These are phyloP conservation scores for Theobroma cacao DNA, from an alignment of 345 rosid genomes.

Conservation along the genomic window DNA sequence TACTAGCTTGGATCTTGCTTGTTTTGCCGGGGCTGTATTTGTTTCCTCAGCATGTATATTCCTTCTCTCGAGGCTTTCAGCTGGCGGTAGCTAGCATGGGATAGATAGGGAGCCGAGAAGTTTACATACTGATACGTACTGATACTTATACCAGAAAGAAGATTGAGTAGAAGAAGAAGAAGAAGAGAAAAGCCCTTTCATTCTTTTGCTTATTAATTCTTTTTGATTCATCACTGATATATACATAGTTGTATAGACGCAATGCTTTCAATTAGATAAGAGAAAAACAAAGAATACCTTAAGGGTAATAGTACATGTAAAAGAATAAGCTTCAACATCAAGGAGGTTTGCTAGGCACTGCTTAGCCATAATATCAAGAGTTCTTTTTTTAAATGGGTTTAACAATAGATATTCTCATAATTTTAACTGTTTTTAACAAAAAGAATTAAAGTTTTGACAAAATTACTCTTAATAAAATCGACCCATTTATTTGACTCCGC, in stretches of 20 bases:
- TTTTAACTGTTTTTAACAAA: too few relatives aligned
- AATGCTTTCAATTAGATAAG: background rate
- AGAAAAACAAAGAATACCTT: background rate
- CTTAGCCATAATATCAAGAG: too few relatives aligned
- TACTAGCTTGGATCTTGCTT: slow-evolving; percentile 59
- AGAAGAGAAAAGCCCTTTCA: background rate
- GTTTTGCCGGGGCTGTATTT: slow-evolving; percentile 61
- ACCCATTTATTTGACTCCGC: too few relatives aligned
- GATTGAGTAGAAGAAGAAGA: too few relatives aligned
- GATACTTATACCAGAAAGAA: too few relatives aligned
- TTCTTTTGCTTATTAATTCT: background rate
- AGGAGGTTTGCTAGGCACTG: background rate
- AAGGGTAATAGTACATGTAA: background rate
- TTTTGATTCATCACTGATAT: background rate
- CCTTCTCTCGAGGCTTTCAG: slow-evolving; percentile 55
- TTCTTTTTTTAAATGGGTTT: too few relatives aligned
- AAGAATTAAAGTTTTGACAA: too few relatives aligned
- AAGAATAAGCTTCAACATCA: background rate
- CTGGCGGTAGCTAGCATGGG: background rate
- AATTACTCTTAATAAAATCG: too few relatives aligned
- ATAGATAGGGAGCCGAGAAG: slow-evolving; percentile 6
- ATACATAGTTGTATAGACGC: background rate
- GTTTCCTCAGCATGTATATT: slow-evolving; percentile 55
- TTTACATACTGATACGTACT: background rate
- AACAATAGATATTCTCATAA: too few relatives aligned